Evolutionary conservation across 495 filamentous ascomycete genomes (phyloP).

Genomic region (Astrothelium subdiscretum): DNA sequence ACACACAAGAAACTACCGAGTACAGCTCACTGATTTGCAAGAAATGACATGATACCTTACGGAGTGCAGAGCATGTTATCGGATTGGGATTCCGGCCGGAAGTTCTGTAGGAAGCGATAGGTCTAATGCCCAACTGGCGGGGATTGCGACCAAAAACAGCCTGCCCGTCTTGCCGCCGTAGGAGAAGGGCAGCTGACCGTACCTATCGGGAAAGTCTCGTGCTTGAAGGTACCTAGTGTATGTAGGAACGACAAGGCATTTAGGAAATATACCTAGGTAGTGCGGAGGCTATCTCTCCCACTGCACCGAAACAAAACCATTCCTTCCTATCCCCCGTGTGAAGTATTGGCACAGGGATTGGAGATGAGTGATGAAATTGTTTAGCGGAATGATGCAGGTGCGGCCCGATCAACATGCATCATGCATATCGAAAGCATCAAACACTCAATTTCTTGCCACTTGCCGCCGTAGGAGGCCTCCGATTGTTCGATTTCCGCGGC

Average conservation of each 20-base stretch:
- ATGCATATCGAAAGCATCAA: too few relatives aligned
- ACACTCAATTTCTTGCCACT: too few relatives aligned
- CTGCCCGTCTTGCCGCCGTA: background rate
- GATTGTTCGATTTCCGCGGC: too few relatives aligned
- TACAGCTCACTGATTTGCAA: too few relatives aligned
- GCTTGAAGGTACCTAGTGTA: background rate
- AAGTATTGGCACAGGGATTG: background rate
- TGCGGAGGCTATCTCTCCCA: background rate
- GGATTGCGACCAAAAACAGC: background rate
- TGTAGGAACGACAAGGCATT: background rate
- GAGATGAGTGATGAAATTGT: background rate
- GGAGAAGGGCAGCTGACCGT: background rate
- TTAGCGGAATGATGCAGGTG: background rate
- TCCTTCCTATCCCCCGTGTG: background rate
- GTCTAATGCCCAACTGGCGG: background rate
- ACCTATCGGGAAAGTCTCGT: background rate
- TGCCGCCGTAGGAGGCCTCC: too few relatives aligned
- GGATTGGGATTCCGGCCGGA: background rate
- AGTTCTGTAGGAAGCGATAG: background rate
- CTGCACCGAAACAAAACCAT: background rate
- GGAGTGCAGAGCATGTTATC: background rate
- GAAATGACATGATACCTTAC: too few relatives aligned
- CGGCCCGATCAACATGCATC: too few relatives aligned
- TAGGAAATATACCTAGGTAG: background rate
- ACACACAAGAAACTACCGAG: too few relatives aligned